Evolutionary conservation across 345 rosid species (phyloP).

Genomic region (Jatropha curcas): DNA sequence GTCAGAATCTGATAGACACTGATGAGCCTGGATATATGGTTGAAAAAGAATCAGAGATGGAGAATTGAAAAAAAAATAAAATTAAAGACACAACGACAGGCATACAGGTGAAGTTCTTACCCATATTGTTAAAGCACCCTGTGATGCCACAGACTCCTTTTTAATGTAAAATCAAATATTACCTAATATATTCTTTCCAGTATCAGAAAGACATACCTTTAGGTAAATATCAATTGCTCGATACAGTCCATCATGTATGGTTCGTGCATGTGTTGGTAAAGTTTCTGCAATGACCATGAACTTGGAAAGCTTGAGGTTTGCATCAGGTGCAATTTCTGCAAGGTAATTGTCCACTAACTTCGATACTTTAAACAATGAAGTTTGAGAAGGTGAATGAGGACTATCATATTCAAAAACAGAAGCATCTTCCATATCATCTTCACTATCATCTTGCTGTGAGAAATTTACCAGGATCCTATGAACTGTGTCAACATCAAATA

Average conservation of each 20-base stretch:
- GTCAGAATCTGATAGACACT: conserved; percentile 69
- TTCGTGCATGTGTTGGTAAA: conserved; percentile 85
- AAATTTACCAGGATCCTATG: conserved; percentile 90
- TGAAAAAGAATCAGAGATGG: conserved; percentile 1
- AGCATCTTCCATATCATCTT: conserved; percentile 75
- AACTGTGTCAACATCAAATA: conserved; percentile 91
- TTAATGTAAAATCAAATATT: no score
- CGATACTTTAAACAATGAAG: conserved; percentile 72
- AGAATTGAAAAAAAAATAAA: neutral
- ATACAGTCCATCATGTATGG: conserved; percentile 81
- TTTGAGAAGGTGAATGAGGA: conserved; percentile 83
- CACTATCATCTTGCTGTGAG: conserved; percentile 92
- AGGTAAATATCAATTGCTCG: conserved; percentile 91
- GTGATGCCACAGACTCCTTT: neutral
- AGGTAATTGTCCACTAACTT: conserved; percentile 91
- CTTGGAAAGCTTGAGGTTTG: conserved; percentile 85
- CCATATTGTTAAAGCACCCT: neutral
- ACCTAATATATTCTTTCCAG: no score
- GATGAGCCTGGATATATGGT: conserved; percentile 63
- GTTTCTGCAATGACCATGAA: conserved; percentile 86
- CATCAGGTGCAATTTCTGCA: conserved; percentile 93
- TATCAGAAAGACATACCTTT: conserved; percentile 46
- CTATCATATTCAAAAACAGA: conserved; percentile 81
- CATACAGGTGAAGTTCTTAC: neutral
- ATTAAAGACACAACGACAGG: neutral